These are phyloP conservation scores for Aspergillus japonicus DNA, from an alignment of 2,329 filamentous ascomycete species.

Conservation along the genomic window DNA sequence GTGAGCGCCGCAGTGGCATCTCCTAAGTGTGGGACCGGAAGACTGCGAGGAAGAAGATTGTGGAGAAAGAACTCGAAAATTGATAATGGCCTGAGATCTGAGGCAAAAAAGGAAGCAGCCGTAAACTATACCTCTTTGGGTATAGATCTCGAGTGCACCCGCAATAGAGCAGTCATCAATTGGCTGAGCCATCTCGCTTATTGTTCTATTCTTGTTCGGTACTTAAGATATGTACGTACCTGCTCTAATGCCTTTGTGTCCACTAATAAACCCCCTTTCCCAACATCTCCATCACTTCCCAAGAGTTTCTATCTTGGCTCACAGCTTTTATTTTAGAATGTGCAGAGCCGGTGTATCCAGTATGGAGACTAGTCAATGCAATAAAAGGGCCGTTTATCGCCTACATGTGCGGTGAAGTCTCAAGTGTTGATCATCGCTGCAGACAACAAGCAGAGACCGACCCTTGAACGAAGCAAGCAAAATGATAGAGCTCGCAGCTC, in stretches of 20 bases:
- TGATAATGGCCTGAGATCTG: background rate
- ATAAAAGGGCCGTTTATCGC: background rate
- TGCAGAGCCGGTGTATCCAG: background rate
- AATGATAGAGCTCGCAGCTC: background rate
- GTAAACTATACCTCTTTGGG: background rate
- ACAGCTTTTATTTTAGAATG: background rate
- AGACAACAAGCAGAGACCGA: background rate
- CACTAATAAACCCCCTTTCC: background rate
- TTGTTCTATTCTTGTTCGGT: background rate
- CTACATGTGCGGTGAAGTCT: background rate
- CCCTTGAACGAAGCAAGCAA: background rate
- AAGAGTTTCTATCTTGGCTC: background rate
- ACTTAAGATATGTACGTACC: too few species aligned
- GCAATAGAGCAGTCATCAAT: background rate
- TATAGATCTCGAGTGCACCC: background rate
- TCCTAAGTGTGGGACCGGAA: background rate
- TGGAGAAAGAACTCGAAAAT: too few species aligned
- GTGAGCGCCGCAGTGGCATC: conserved; percentile 13
- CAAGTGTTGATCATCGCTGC: background rate
- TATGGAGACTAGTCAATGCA: background rate
- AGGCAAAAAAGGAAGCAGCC: background rate
- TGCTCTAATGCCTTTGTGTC: background rate
- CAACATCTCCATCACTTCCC: background rate
- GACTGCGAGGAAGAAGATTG: background rate
- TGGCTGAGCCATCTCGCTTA: background rate